phyloP scores from a whole-genome alignment of 352 stramenopile genomes.

The Plasmopara muralis region DNA sequence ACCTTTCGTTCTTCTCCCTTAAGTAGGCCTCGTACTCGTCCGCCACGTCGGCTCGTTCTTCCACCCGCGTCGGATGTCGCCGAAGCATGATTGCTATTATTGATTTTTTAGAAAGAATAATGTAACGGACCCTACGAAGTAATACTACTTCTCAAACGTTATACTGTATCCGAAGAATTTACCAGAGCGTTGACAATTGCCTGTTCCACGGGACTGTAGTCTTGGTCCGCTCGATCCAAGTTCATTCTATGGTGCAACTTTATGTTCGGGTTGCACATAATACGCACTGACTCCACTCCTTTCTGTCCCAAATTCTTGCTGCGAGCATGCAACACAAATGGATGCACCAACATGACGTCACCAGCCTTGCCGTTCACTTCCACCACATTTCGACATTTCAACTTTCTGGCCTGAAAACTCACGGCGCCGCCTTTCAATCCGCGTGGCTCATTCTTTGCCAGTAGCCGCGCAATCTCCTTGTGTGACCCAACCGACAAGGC shows the following conservation, averaged over 20 bases:
- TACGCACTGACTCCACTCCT: constrained; percentile 49
- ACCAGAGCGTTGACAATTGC: constrained; percentile 33
- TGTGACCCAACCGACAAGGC: constrained; percentile 65
- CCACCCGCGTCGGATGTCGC: constrained; percentile 2
- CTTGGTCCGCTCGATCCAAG: constrained; percentile 22
- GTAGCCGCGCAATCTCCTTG: constrained; percentile 42
- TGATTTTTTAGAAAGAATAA: background rate
- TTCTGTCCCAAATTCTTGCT: constrained; percentile 56
- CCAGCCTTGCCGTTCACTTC: constrained; percentile 63
- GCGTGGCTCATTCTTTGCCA: constrained; percentile 41
- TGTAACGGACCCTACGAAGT: background rate
- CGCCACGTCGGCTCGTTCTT: constrained; percentile 38
- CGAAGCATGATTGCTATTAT: background rate
- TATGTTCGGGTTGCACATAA: constrained; percentile 73
- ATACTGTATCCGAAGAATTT: background rate
- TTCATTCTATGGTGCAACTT: constrained; percentile 39
- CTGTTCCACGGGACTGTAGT: constrained; percentile 39
- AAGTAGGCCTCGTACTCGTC: constrained; percentile 70
- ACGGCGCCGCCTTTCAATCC: constrained; percentile 56
- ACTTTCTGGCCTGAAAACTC: constrained; percentile 35
- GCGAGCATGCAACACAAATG: constrained; percentile 71
- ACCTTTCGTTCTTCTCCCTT: constrained; percentile 37
- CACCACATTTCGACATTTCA: constrained; percentile 31
- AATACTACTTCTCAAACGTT: background rate
- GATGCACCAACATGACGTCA: constrained; percentile 76